Evolutionary conservation across 164 flowering plant genomes (phyloP), one percentile per base, ranked within the genome.

Genomic region (Vitis vinifera): DNA sequence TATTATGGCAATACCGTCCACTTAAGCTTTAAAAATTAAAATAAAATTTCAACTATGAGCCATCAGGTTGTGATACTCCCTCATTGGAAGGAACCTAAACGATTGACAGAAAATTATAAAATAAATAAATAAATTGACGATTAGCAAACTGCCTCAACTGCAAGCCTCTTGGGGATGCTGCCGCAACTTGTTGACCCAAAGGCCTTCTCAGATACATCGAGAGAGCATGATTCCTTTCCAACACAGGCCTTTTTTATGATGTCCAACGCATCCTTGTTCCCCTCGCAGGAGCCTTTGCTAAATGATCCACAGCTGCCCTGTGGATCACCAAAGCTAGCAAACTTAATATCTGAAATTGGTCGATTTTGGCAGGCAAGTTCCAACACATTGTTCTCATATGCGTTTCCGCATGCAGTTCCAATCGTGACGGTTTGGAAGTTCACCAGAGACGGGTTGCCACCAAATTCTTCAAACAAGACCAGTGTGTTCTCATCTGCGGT

Each of bases 81-180:
- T 23, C 27, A 23, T 23, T 23, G 27, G 27, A 2, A 23, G 27
- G 27, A 23, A 23, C 27, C 27, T 23, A 23, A 23, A 23, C 27
- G 27, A 23, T 23, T 1, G 27, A 23, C 27, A 23, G 27, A 23
- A 23, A 23, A 23, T 23, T 1, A 23, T 23, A 23, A 23, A 23
- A 23, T 23, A 23, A 44, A 31, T 9, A 48, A 17, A 47, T 10
- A 64, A 37, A 64, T 16, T 8, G 23, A 31, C 27, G 19, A 57
- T 16, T 69, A 82, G 62, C 91, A 89, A 55, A 67, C 63, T 9
- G 87, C 88, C 63, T 89, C 84, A 23, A 85, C 86, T 2, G 77
- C 75, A 8, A 89, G 78, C 27, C 71, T 82, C 74, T 75, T 84
- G 2, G 23, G 4, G 12, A 51, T 44, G 8, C 31, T 51, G 1